Conservation (phyloP, 1,139 yeast species). For the Suhomyces guaymorum region DNA sequence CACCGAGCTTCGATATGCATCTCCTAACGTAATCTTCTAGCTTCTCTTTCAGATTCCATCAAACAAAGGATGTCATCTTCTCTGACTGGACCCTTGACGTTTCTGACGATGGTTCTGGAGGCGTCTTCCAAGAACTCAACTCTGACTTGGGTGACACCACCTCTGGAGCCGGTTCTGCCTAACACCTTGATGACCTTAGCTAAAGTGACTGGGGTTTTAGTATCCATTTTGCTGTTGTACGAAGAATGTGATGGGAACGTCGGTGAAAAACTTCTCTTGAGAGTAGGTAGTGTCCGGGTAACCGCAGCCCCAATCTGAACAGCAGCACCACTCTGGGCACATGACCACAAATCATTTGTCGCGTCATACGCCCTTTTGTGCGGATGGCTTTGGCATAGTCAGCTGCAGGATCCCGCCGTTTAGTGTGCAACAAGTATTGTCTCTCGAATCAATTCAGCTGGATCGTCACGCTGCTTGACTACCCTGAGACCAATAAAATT, state of each 20-base stretch:
- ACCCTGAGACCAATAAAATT: no score
- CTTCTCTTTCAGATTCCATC: slow-evolving; percentile 32
- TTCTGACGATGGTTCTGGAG: slow-evolving; percentile 31
- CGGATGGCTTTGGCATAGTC: no score
- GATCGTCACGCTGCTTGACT: no score
- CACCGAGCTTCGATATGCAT: slow-evolving; percentile 3
- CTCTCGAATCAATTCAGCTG: no score
- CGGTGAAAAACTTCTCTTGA: slow-evolving; percentile 8
- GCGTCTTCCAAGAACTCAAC: slow-evolving; percentile 30
- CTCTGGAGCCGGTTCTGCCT: slow-evolving; percentile 33
- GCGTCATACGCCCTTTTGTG: no score
- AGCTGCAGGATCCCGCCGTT: no score
- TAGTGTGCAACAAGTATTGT: no score
- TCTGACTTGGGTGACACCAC: slow-evolving; percentile 33
- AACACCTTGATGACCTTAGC: slow-evolving; percentile 31
- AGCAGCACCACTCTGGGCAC: no score
- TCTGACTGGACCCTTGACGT: slow-evolving; percentile 34
- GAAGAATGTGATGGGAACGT: slow-evolving; percentile 2
- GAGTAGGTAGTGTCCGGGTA: slow-evolving; percentile 9
- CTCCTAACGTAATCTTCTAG: slow-evolving; percentile 30
- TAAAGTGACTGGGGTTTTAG: slow-evolving; percentile 30
- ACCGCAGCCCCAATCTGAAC: no score
- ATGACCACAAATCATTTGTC: no score
- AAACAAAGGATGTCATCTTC: slow-evolving; percentile 31
- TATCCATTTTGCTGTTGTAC: slow-evolving; percentile 19